phyloP scores from a whole-genome alignment of 2,329 filamentous ascomycete species.

The Fusarium nisikadoi region DNA sequence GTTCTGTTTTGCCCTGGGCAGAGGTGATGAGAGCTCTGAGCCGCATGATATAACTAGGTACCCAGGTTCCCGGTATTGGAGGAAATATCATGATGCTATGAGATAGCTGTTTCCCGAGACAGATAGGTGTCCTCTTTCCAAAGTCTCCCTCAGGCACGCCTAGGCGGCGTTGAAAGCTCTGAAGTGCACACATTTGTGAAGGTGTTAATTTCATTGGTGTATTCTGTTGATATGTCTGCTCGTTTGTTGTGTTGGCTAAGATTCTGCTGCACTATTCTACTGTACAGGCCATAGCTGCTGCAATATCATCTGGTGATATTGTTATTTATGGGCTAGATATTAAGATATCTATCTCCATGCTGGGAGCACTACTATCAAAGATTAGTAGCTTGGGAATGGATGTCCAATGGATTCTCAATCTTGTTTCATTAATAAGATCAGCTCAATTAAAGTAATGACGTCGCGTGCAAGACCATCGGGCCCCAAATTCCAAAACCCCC shows the following conservation, averaged over 20 bases:
- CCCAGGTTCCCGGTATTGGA: background rate
- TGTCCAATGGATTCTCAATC: background rate
- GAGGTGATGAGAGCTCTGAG: background rate
- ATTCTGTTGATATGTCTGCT: background rate
- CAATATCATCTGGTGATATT: background rate
- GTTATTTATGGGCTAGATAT: background rate
- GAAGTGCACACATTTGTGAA: background rate
- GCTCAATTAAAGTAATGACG: conserved; percentile 22
- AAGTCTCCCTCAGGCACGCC: background rate
- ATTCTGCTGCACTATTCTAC: background rate
- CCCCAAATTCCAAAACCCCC: conserved; percentile 9
- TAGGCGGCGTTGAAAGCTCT: background rate
- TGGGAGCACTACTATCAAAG: background rate
- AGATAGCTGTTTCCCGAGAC: background rate
- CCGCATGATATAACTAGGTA: background rate
- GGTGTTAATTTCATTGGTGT: background rate
- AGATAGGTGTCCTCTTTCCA: background rate
- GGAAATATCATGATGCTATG: background rate
- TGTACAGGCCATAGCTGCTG: no score
- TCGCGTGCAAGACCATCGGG: conserved; percentile 1
- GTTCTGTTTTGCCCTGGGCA: no score
- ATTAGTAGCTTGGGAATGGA: background rate
- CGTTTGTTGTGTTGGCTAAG: background rate
- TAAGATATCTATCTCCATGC: background rate
- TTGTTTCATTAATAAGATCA: background rate